Evolutionary conservation across 2,329 filamentous ascomycete genomes (phyloP), one percentile per base, ranked within the genome.

Genomic region (Trichoderma brevicompactum): DNA sequence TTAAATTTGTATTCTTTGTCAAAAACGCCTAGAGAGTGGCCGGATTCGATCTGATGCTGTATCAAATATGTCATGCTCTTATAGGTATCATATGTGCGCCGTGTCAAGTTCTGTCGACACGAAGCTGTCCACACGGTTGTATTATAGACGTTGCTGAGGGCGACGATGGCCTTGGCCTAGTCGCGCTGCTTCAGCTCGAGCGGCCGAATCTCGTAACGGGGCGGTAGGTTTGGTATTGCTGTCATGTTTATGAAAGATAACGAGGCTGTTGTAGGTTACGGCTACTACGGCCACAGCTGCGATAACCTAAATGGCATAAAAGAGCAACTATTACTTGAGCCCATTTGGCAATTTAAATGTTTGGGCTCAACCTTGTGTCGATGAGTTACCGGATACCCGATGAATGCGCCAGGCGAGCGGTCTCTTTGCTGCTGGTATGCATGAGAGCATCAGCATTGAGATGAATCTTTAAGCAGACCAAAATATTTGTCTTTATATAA

Each of bases 91-190:
- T 72, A 73, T 43, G 55, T 41, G 8, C 66, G 68, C 2, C 15
- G 32, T 5, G 69, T 64, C 36, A 58, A 23, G 34, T 66, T 58
- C 13, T 68, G 65, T 1, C 70, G 63, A 41, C 70, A 74, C 1
- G 73, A 23, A 0, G 58, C 34, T 2, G 67, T 23, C 70, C 72
- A 75, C 15, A 72, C 40, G 9, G 66, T 70, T 12, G 69, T 70
- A 36, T 66, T 44, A 66, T 72, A 74, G 2, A 69, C 7, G 66
- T 71, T 74, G 58, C 68, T 71, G 64, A 74, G 72, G 6, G 64
- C 59, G 6, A 72, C 43, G n/a, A 74, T 69, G 5, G 73, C 72
- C 2, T 23, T 43, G 12, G 63, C 72, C 72, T 71, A 75, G 10
- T 69, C 66, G 1, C 55, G 36, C 48, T 75, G 70, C 43, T 73